phyloP scores from a whole-genome alignment of 768 basidiomycete genomes.

The Suillus hirtellus region DNA sequence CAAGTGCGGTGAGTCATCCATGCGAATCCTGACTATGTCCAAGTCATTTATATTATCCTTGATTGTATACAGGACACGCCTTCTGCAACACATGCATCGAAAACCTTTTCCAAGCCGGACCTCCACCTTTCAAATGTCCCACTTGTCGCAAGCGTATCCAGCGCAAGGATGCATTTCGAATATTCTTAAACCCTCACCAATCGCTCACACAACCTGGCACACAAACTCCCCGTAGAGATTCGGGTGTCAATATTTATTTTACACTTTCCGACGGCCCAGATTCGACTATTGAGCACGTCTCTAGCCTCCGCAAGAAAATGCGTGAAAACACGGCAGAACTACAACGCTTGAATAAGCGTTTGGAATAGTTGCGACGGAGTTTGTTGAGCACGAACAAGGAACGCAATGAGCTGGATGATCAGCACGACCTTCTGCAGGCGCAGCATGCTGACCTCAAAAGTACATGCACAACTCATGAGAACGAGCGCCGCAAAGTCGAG shows the following conservation, averaged over 20 bases:
- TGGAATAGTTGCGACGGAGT: not conserved
- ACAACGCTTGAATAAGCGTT: not conserved
- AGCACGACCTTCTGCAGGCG: slow-evolving; percentile 14
- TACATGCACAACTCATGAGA: not conserved
- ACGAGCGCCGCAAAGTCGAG: not conserved
- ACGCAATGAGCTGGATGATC: not conserved
- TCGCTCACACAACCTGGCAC: slow-evolving; percentile 9
- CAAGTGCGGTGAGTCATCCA: slow-evolving; percentile 23
- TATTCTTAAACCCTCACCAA: slow-evolving; percentile 26
- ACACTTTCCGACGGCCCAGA: not conserved
- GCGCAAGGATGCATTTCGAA: slow-evolving; percentile 27
- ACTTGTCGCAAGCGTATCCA: slow-evolving; percentile 30
- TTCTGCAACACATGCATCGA: slow-evolving; percentile 32
- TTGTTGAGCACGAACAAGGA: not conserved
- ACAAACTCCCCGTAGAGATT: not conserved
- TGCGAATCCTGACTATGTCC: slow-evolving; percentile 12
- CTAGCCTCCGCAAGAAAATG: slow-evolving; percentile 9
- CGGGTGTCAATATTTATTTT: slow-evolving; percentile 6
- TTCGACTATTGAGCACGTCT: not conserved
- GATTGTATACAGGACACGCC: slow-evolving; percentile 29
- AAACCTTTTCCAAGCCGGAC: slow-evolving; percentile 18
- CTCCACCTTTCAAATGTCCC: slow-evolving; percentile 21
- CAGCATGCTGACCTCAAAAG: slow-evolving; percentile 15
- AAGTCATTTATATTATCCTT: slow-evolving; percentile 15
- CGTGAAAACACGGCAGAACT: slow-evolving; percentile 1